These are phyloP conservation scores for Pseudogymnoascus sp. DNA, from an alignment of 2,329 filamentous ascomycete genomes.

Conservation along the genomic window DNA sequence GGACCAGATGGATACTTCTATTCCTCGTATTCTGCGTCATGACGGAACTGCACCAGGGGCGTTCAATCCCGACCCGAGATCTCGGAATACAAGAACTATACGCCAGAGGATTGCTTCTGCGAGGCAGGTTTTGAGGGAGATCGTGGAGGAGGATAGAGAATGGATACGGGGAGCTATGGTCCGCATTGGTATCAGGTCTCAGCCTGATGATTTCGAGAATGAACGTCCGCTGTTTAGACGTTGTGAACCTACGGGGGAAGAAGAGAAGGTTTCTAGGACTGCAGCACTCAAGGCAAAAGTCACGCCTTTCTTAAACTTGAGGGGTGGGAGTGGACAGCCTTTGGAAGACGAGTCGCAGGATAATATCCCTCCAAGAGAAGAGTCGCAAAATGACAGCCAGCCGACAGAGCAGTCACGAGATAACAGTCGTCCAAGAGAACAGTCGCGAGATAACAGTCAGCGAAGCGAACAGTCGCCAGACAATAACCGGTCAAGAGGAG, in stretches of 20 bases:
- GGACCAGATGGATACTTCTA: background rate
- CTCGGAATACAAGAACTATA: background rate
- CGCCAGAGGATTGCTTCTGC: constrained; percentile 1
- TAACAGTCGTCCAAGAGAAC: background rate
- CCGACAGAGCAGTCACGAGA: background rate
- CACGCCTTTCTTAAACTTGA: background rate
- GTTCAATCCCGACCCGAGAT: background rate
- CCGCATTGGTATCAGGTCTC: background rate
- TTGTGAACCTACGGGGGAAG: background rate
- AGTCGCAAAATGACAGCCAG: background rate
- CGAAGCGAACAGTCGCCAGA: background rate
- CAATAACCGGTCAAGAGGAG: background rate
- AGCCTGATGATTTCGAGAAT: background rate
- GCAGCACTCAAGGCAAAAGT: background rate
- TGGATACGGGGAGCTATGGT: background rate
- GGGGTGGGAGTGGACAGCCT: background rate
- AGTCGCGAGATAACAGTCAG: background rate
- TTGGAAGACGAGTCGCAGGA: background rate
- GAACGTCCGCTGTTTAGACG: background rate
- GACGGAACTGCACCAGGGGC: background rate
- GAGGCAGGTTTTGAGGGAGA: background rate
- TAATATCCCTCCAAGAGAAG: background rate
- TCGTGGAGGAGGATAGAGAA: background rate
- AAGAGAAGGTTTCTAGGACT: background rate
- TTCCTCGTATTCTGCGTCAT: background rate